Evolutionary conservation across 2,329 filamentous ascomycete species (phyloP), one percentile per base, ranked within the genome.

Genomic region (Aphanocladium album): DNA sequence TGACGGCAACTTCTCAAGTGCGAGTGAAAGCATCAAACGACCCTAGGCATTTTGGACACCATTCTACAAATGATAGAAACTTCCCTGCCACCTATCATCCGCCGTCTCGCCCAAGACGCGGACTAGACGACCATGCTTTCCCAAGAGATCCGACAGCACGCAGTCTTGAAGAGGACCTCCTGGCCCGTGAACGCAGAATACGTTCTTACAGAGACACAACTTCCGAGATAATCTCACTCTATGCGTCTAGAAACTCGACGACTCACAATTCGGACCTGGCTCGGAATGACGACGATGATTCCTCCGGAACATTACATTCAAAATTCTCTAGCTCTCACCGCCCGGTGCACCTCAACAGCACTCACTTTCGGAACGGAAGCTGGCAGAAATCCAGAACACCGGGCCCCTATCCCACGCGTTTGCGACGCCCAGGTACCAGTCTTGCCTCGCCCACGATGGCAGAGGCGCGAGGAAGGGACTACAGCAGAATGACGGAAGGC

Each of bases 171-270:
- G 70, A 73, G 27, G 61, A 68, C 19, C 66, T 66, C 53, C 65
- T 68, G 27, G 70, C 72, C 16, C 77, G 81, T 64, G 77, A 80
- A 59, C 73, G 77, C 60, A 75, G 70, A 61, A 72, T 80, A n/a
- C 76, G 79, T 33, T 82, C 79, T 0, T 79, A 80, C 63, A 75
- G 78, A 62, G 81, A 84, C 65, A 77, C 77, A 2, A 76, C 78
- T 12, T 84, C 82, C 2, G 83, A 85, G 64, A 79, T 81, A 64
- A 74, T 82, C 37, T 85, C 82, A 1, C 76, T 85, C 69, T 84
- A 84, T 65, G 79, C 77, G 19, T 81, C 77, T 35, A 46, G 50
- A 41, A 60, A 55, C 39, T 30, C 41, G 9, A 16, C 35, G 41
- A 8, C 41, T 17, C 43, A 49, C 21, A 43, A 23, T 16, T 45